Percentiles rank a stretch among this genome's conserved stretches.
phyloP scores from a whole-genome alignment of 805 yeast species.

The Naumovozyma dairenensis region DNA sequence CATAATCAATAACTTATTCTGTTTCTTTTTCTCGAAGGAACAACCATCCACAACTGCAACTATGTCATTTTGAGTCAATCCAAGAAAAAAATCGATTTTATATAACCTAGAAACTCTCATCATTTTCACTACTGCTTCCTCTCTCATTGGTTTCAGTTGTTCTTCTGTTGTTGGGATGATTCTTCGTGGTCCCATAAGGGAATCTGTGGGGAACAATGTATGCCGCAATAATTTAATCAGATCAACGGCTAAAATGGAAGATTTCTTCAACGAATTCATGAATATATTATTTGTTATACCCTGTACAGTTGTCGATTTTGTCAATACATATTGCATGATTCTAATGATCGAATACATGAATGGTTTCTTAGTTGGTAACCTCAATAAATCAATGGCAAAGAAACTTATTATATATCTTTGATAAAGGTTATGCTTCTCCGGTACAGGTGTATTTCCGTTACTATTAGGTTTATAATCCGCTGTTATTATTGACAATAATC shows the following conservation, averaged over 20 bases:
- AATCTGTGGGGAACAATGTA: slow-evolving; percentile 40
- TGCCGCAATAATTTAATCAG: slow-evolving; percentile 21
- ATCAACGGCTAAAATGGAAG: neutral
- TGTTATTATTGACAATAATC: neutral
- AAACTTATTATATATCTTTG: slow-evolving; percentile 15
- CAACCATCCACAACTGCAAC: slow-evolving; percentile 24
- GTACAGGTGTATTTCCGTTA: no score
- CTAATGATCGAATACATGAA: slow-evolving; percentile 23
- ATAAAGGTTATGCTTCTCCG: neutral
- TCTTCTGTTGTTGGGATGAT: slow-evolving; percentile 31
- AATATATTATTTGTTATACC: slow-evolving; percentile 4
- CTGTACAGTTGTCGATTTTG: slow-evolving; percentile 6
- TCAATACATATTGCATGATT: slow-evolving; percentile 12
- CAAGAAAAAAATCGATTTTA: slow-evolving; percentile 10
- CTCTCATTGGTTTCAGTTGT: slow-evolving; percentile 29
- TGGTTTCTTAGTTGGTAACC: slow-evolving; percentile 24
- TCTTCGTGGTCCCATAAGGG: slow-evolving; percentile 40
- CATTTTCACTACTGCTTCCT: slow-evolving; percentile 21
- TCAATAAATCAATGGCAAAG: slow-evolving; percentile 10
- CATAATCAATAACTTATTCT: slow-evolving; percentile 37
- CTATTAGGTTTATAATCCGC: neutral
- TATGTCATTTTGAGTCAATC: slow-evolving; percentile 18
- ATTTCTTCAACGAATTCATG: neutral
- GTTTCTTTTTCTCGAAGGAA: slow-evolving; percentile 30
- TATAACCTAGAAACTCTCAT: slow-evolving; percentile 14